Base-by-base conservation (phyloP, 768 basidiomycete genomes). In the Gelatoporia subvermispora region DNA sequence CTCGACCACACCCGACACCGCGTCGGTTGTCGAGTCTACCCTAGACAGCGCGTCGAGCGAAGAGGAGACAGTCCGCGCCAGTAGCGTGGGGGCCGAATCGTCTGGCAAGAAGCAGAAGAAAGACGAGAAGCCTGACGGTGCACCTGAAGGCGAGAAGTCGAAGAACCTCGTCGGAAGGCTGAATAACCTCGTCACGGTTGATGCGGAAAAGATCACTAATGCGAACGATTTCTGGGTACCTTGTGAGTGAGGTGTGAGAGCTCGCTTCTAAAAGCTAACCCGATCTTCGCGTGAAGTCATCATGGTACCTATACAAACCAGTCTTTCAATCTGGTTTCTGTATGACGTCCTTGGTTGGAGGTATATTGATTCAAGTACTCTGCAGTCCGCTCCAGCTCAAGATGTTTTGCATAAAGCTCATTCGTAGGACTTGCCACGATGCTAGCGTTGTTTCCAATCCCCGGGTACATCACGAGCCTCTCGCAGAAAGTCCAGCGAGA, bases 261-360 rank as follows among this genome's bases (percentile, higher is more conserved):
- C 13, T 31, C 28, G 28, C 13, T 13, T 31, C 7, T 13, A 13
- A 5, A 7, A 22, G 9, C 40, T 20, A 8, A 3, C 34, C 11
- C 16, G 8, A 21, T n/a, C 8, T 13, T 31, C 13, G 28, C 35
- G 10, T 25, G 18, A 18, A 62, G 61, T 51, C 7, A 47, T 75
- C 18, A 66, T 65, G 39, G 61, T 64, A 1, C 77, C 77, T 3
- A 47, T 76, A 7, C 72, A 77, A 48, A 41, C 74, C 34, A 58
- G 49, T 2, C 42, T 78, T 4, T 72, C 67, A 41, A 53, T 74
- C 15, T 56, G 61, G 45, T 72, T 77, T 56, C 62, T 77, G 15
- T 73, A 74, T 51, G 37, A 23, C 3, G 65, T 76, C 42, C 69
- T 77, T 25, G 71, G 72, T 25, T 76, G 74, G 74, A 69, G 68